Percentiles rank a stretch among this genome's conserved stretches.
phyloP scores from a whole-genome alignment of 805 yeast genomes.

The Wickerhamiella lipophila region DNA sequence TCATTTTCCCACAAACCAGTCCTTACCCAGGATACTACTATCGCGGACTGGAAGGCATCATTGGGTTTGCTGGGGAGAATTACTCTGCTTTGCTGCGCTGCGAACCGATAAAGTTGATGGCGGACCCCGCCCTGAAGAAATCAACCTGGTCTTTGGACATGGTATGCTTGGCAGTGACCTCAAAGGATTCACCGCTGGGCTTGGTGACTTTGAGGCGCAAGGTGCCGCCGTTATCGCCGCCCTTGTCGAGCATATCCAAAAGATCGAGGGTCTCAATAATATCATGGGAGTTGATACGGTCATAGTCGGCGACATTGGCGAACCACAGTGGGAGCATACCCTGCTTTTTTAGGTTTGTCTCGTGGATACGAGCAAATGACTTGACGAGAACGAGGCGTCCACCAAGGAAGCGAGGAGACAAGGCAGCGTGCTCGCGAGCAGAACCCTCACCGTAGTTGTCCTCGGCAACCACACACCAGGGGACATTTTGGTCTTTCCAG shows the following conservation, averaged over 20 bases:
- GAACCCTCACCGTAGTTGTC: constrained; percentile 99
- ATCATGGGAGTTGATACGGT: constrained; percentile 65
- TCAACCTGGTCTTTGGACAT: constrained; percentile 95
- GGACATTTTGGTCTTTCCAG: constrained; percentile 75
- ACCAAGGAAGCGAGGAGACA: constrained; percentile 88
- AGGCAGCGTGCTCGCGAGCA: constrained; percentile 97
- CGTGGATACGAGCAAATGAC: constrained; percentile 97
- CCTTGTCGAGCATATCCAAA: constrained; percentile 60
- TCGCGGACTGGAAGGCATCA: no score
- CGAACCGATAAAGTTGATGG: constrained; percentile 80
- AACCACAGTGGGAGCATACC: constrained; percentile 93
- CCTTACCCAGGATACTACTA: no score
- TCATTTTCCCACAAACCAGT: no score
- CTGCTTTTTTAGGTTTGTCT: constrained; percentile 94
- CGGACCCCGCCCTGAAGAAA: constrained; percentile 95
- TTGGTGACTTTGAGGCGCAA: constrained; percentile 62
- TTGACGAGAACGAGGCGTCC: constrained; percentile 80
- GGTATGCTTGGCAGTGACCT: constrained; percentile 75
- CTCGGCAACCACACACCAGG: constrained; percentile 95
- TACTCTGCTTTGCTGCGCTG: constrained; percentile 19
- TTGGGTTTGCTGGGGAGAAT: no score
- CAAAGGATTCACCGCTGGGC: constrained; percentile 52
- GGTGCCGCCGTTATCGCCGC: constrained; percentile 80
- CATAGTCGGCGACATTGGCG: constrained; percentile 82
- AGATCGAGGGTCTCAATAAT: constrained; percentile 61